Percentiles rank a stretch among this genome's conserved stretches.
phyloP scores from a whole-genome alignment of 208 protist genomes.

The Leptomonas pyrrhocoris region DNA sequence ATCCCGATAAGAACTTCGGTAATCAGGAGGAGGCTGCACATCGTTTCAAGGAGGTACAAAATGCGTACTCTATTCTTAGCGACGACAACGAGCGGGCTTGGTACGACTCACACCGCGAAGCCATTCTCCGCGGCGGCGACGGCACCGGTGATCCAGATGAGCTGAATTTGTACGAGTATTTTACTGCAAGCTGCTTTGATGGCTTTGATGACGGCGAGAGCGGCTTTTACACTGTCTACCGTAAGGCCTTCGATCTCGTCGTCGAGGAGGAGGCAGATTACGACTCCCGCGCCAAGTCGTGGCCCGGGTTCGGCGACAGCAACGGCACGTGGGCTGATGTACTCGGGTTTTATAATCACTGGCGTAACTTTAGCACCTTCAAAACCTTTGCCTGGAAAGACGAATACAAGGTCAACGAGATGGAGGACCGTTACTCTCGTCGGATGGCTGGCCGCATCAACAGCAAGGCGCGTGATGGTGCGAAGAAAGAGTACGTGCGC shows the following conservation, averaged over 20 bases:
- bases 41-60: constrained; percentile 89
- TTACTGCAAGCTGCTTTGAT: constrained; percentile 82
- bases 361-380: constrained; percentile 88
- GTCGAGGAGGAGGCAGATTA: constrained; percentile 77
- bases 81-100: constrained; percentile 85
- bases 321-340: constrained; percentile 57
- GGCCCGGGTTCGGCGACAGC: constrained; percentile 81
- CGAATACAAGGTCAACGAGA: constrained; percentile 91
- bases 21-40: constrained; percentile 73
- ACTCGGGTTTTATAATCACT: constrained; percentile 81
- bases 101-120: constrained; percentile 92
- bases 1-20: constrained; percentile 92
- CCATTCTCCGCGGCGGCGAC: constrained; percentile 74
- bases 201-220: constrained; percentile 74
- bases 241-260: constrained; percentile 72
- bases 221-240: constrained; percentile 86
- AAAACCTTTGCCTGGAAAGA: constrained; percentile 91
- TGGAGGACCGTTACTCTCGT: constrained; percentile 88
- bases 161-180: constrained; percentile 85
- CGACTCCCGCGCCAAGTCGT: constrained; percentile 51
- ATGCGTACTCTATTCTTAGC: constrained; percentile 89
- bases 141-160: constrained; percentile 60
- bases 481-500: constrained; percentile 88
- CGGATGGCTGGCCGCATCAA: constrained; percentile 87
- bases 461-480: constrained; percentile 72